Percentiles rank a stretch among this genome's conserved stretches.
These are phyloP conservation scores for Russula sp. DNA, from an alignment of 768 basidiomycete genomes.

Conservation along the genomic window DNA sequence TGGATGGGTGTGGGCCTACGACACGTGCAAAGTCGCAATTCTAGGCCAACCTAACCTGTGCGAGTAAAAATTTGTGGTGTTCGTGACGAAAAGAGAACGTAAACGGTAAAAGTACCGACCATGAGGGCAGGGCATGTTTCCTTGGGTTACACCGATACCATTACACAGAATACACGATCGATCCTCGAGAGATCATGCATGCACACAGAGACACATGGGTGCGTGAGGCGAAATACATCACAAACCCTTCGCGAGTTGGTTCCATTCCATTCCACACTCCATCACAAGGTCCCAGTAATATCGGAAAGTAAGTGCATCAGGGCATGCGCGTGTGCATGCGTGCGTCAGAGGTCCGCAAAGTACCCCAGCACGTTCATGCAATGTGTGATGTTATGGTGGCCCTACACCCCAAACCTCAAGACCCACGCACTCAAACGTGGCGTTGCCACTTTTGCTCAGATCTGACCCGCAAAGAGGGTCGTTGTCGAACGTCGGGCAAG, in stretches of 20 bases:
- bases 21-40: neutral
- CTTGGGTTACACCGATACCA: neutral
- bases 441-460: constrained; percentile 39
- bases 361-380: constrained; percentile 13
- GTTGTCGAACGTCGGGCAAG: constrained; percentile 83
- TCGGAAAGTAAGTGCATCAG: neutral
- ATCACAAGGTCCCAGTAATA: constrained; percentile 8
- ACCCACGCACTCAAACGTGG: constrained; percentile 84
- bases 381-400: constrained; percentile 3
- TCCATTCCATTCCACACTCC: constrained; percentile 10
- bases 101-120: constrained; percentile 4
- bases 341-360: neutral
- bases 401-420: constrained; percentile 88
- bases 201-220: neutral
- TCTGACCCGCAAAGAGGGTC: constrained; percentile 57
- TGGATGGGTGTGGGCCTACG: too few species aligned
- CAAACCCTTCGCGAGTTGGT: neutral
- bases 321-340: neutral
- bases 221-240: neutral
- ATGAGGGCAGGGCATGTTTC: constrained; percentile 15
- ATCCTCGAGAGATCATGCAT: neutral
- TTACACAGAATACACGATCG: neutral
- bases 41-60: neutral
- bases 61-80: neutral
- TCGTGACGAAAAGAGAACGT: constrained; percentile 1